phyloP scores from a whole-genome alignment of 495 filamentous ascomycete species.

The Neurospora sp. region DNA sequence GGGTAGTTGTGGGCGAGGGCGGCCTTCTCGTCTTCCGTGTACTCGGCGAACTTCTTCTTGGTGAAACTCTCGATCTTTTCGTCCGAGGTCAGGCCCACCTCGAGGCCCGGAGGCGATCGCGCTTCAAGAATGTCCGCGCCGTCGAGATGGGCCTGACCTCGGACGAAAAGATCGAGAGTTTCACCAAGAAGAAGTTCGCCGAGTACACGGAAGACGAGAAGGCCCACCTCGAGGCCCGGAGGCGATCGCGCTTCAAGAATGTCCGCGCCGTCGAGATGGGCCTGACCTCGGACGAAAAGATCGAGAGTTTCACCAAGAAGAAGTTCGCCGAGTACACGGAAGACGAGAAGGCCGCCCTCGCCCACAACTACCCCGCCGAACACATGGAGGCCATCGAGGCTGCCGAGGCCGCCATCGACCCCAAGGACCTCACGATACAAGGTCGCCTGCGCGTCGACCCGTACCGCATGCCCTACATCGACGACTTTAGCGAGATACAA shows the following conservation, averaged over 20 bases:
- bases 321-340: slow-evolving; percentile 54
- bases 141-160: too few species aligned
- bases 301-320: slow-evolving; percentile 34
- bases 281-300: slow-evolving; percentile 24
- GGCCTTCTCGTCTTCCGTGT: too few species aligned
- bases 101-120: too few species aligned
- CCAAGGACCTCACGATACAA: slow-evolving; percentile 64
- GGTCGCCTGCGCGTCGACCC: slow-evolving; percentile 59
- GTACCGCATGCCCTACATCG: slow-evolving; percentile 64
- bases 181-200: too few species aligned
- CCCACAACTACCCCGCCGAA: slow-evolving; percentile 59
- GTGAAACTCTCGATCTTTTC: too few species aligned
- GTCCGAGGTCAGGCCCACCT: too few species aligned
- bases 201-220: too few species aligned
- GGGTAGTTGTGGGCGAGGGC: too few species aligned
- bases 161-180: too few species aligned
- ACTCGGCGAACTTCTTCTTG: too few species aligned
- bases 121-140: too few species aligned
- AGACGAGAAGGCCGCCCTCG: slow-evolving; percentile 54
- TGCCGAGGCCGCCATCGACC: slow-evolving; percentile 73
- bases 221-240: slow-evolving; percentile 26
- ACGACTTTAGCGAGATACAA: slow-evolving; percentile 71
- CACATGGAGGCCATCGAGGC: slow-evolving; percentile 81
- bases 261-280: slow-evolving; percentile 36
- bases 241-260: slow-evolving; percentile 33